phyloP scores from a whole-genome alignment of 192 early-diverging fungal species.

The Geranomyces michiganensis region DNA sequence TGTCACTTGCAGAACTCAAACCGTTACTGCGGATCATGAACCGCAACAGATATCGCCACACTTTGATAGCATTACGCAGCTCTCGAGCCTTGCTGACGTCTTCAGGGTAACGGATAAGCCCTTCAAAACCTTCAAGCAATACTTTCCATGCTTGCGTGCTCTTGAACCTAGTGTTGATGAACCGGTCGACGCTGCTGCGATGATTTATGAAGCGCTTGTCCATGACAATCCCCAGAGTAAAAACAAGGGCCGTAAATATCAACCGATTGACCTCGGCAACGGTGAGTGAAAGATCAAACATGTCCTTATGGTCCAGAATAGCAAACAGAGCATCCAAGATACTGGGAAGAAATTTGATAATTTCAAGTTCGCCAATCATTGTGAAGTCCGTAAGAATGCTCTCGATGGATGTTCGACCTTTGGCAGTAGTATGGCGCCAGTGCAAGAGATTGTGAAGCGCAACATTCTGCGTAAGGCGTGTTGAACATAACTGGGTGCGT shows the following conservation, averaged over 20 bases:
- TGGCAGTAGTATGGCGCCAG: conserved; percentile 47
- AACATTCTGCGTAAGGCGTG: conserved; percentile 66
- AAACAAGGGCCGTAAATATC: conserved; percentile 56
- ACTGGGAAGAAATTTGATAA: conserved; percentile 67
- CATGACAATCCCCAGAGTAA: conserved; percentile 60
- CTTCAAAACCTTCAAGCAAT: conserved; percentile 40
- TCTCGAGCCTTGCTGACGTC: conserved; percentile 42
- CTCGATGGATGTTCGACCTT: conserved; percentile 35
- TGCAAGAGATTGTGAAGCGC: conserved; percentile 65
- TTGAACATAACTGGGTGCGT: conserved; percentile 65
- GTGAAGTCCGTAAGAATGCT: conserved; percentile 38
- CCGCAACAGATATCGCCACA: conserved; percentile 64
- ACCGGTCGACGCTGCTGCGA: conserved; percentile 59
- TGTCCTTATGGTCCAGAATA: conserved; percentile 51
- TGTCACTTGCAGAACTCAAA: not conserved
- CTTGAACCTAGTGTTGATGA: conserved; percentile 56
- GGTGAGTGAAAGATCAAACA: not conserved
- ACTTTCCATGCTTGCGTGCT: conserved; percentile 41
- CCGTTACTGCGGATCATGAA: conserved; percentile 56
- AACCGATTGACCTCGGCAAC: conserved; percentile 39
- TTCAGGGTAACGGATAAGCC: conserved; percentile 46
- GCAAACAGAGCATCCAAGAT: conserved; percentile 68
- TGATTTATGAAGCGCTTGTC: conserved; percentile 66
- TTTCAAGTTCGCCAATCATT: conserved; percentile 62
- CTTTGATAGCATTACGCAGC: conserved; percentile 61